Base-by-base conservation (phyloP, 768 basidiomycete genomes). In the Leccinellum luteum region DNA sequence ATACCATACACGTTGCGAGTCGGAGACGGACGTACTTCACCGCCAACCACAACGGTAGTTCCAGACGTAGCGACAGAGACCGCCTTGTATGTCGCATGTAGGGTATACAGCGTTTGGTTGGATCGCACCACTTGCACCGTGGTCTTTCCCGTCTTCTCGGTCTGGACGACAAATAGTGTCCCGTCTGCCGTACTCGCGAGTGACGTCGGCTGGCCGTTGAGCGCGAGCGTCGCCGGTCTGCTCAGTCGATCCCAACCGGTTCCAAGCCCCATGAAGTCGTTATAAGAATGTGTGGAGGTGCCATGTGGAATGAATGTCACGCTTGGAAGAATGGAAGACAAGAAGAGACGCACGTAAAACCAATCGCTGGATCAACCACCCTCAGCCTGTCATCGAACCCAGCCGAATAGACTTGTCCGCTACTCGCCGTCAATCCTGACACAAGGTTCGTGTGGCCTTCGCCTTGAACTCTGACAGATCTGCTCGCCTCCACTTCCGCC, bases 361-460 rank as follows among this genome's bases (percentile, higher is more conserved):
- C 74, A 32, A 41, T 23, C 2, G 41, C 67, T 63, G 25, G 70
- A 12, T 79, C 79, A 45, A 93, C 83, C 65, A 92, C 90, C 47
- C 86, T 78, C 4, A 93, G 75, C 31, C 70, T 77, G 67, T 97
- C 95, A 60, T 97, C 95, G 66, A 83, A 94, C 13, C 90, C 94
- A 15, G 84, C 74, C 21, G 88, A 88, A 64, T 83, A 87, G 1
- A 89, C 76, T 53, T 80, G 83, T 27, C 81, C 83, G 8, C 71
- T 67, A 0, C 77, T 75, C 0, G 77, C 68, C 0, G 83, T 77
- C 48, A 97, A 72, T 0, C 80, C 86, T 0, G 85, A 80, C 19
- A 97, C 81, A 50, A 89, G 77, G 59, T 78, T 90, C 6, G 83
- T 79, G 70, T 96, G 95, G 1, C 85, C 82, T 3, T 80, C 74